Evolutionary conservation across 495 filamentous ascomycete genomes (phyloP), one percentile per base, ranked within the genome.

Genomic region (Arthonia radiata): DNA sequence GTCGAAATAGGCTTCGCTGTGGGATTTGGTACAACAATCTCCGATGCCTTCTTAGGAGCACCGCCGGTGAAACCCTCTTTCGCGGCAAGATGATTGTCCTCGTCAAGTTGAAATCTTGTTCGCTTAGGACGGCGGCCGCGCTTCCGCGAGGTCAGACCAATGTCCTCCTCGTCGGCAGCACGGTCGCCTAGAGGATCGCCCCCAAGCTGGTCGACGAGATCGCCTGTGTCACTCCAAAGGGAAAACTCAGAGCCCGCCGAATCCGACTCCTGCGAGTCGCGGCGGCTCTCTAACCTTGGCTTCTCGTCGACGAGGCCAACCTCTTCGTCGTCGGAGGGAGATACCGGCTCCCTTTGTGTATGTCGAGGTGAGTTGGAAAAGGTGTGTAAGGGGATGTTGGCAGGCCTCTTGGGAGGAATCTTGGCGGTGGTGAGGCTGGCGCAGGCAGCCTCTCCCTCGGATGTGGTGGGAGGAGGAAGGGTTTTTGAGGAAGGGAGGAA

Each of bases 131-230:
- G 49, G 27, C 43, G 38, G 17, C 29, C 38, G 31, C 44, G 40
- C 13, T 36, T 37, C 16, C 28, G 37, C 32, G 19, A 41, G 33
- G 32, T 43, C 35, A 60, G 67, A 31, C 80, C 50, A 26, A 78
- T 73, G 49, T 89, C 74, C 48, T 86, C 75, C 34, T 65, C 62
- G 49, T 70, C 74, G 28, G 64, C 69, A n/a, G n/a, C n/a, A n/a
- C n/a, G n/a, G n/a, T n/a, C n/a, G n/a, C n/a, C n/a, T n/a, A n/a
- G n/a, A n/a, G n/a, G n/a, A n/a, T n/a, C n/a, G n/a, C n/a, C n/a
- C n/a, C n/a, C n/a, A 37, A 80, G 59, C 58, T 89, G 82, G 53
- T 91, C 80, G 37, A 74, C 74, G 32, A 94, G 62, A 51, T 93
- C 86, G 28, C 80, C 86, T 25, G 81, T 86, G 42, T 91, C 79